Evolutionary conservation across 2,329 filamentous ascomycete genomes (phyloP).

Genomic region (Phyllosticta paracitricarpa): DNA sequence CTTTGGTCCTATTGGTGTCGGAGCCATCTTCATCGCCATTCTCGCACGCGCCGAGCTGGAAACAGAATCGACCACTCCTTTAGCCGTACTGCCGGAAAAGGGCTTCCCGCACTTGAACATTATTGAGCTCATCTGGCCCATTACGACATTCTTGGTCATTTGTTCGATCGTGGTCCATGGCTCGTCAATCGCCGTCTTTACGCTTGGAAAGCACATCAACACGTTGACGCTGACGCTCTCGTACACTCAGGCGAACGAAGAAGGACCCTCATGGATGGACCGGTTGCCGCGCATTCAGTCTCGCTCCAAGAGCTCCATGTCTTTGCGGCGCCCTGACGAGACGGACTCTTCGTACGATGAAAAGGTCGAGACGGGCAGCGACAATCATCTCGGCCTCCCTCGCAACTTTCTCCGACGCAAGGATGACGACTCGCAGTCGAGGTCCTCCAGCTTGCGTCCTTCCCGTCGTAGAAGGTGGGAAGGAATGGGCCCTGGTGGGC

Average conservation of each 20-base stretch:
- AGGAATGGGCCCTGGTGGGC: constrained; percentile 69
- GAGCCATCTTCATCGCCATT: constrained; percentile 91
- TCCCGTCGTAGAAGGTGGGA: constrained; percentile 58
- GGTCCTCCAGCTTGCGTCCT: constrained; percentile 43
- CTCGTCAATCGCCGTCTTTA: constrained; percentile 97
- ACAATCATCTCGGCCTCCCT: constrained; percentile 62
- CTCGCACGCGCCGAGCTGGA: constrained; percentile 88
- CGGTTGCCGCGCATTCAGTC: constrained; percentile 75
- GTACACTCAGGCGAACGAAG: constrained; percentile 82
- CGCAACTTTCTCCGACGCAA: constrained; percentile 70
- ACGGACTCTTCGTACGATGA: constrained; percentile 48
- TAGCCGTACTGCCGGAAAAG: constrained; percentile 50
- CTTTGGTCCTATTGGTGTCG: constrained; percentile 94
- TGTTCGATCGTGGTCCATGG: constrained; percentile 92
- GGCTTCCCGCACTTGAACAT: constrained; percentile 56
- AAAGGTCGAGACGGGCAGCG: constrained; percentile 53
- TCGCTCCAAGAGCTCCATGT: constrained; percentile 70
- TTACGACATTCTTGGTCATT: constrained; percentile 88
- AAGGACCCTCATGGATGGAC: constrained; percentile 91
- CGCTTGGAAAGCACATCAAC: constrained; percentile 95
- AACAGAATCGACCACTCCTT: constrained; percentile 62
- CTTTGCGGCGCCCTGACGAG: constrained; percentile 56
- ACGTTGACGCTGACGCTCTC: constrained; percentile 92
- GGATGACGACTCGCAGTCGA: constrained; percentile 60
- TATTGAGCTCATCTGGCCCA: constrained; percentile 86